A percentile compares a stretch with the other conserved stretches of the same genome.
Conservation (phyloP, 2,329 filamentous ascomycete genomes). For the Leptographium wingfieldii region DNA sequence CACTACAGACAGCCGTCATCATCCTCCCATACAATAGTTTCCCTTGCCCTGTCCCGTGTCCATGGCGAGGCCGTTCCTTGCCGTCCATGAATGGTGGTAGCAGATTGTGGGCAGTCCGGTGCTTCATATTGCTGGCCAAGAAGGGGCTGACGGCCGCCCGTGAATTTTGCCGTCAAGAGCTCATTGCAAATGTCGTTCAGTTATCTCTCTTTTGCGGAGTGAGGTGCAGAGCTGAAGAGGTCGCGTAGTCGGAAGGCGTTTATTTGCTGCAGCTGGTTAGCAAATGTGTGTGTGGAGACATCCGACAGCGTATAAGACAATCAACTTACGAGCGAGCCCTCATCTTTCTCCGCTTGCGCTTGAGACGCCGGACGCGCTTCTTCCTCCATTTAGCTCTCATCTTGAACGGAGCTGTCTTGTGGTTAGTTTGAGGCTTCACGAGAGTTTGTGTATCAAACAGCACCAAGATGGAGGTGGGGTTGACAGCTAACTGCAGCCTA, state of each 20-base stretch:
- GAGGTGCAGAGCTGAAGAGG: constrained; percentile 5
- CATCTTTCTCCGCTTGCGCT: constrained; percentile 99
- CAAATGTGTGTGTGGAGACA: neutral
- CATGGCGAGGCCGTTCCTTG: neutral
- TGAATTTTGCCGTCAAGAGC: neutral
- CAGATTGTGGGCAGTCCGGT: neutral
- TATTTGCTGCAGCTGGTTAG: constrained; percentile 2
- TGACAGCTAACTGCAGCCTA: neutral
- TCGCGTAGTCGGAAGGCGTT: constrained; percentile 4
- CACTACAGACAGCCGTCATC: neutral
- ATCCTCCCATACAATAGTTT: neutral
- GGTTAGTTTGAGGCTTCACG: neutral
- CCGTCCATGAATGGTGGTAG: neutral
- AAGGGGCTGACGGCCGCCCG: neutral
- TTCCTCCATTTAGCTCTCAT: constrained; percentile 99
- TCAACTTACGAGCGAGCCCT: constrained; percentile 80
- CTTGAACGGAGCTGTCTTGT: constrained; percentile 34
- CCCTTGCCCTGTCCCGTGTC: neutral
- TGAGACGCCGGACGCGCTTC: constrained; percentile 98
- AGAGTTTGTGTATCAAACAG: neutral
- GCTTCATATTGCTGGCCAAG: neutral
- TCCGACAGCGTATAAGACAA: neutral
- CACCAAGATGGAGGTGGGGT: neutral
- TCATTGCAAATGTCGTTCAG: neutral
- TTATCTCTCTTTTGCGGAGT: neutral